Base-by-base conservation (phyloP, 106 monocot genomes). In the Allium cepa region DNA sequence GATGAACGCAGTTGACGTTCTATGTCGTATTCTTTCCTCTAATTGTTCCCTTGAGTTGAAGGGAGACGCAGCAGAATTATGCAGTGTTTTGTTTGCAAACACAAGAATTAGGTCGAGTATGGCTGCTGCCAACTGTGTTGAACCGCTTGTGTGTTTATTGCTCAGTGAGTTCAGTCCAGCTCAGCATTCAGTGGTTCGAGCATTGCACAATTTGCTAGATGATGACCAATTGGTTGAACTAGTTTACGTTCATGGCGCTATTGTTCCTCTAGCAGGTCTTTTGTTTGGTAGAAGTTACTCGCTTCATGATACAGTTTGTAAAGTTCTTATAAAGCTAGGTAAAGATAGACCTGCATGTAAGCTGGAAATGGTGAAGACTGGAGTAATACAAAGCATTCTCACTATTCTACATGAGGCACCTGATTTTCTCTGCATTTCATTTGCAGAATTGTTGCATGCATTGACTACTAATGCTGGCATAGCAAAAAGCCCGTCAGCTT, bases 381-480 rank as follows among this genome's bases (percentile, higher is more conserved):
- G 93, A 59, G 90, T 87, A 1, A 87, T 99, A 46, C 93, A 99
- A 75, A 83, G 85, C 74, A 74, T 87, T 26, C 87, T 93, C 17
- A 77, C 69, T 62, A 83, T 99, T 62, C 93, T 99, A 26, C 75
- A 79, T 18, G 97, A 99, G 61, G 89, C 97, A 53, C 97, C 97
- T 60, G 90, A 93, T 81, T 93, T 83, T 71, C 92, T 99, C 17
- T 87, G 87, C 67, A 49, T 75, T 26, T 89, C 90, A 67, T 77
- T 87, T 72, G 83, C 90, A n/a, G 85, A 99, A 76, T 74, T 99
- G 66, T 82, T 99, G 70, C 82, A 85, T 59, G 90, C 93, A 77
- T 80, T 99, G 57, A 99, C 99, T 14, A 99, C 90, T 68, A 99
- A 99, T 80, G 87, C 89, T 72, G 81, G 75, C 87, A 87, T 99